Base-by-base conservation (phyloP, 2,329 filamentous ascomycete genomes). In the Phyllosticta paracitricarpa region DNA sequence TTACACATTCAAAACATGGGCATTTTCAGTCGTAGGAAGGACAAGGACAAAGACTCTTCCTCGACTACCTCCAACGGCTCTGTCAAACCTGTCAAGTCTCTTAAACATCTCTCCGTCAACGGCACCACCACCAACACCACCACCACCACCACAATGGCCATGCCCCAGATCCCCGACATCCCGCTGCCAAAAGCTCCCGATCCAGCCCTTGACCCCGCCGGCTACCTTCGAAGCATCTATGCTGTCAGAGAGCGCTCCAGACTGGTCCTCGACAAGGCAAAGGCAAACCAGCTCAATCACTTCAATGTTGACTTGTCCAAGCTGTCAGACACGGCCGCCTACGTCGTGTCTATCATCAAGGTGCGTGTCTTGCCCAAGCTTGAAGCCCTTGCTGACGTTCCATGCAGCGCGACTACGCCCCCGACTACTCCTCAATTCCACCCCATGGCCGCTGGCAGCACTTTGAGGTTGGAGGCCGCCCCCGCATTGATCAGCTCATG, bases 291-390 rank as follows among this genome's bases (percentile, higher is more conserved):
- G 67, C 81, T 96, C 64, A 84, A 83, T 67, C 92, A 97, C 73
- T 97, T 97, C 69, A 87, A 89, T 65, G 91, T 96, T 56, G 92
- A 97, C 74, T 85, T 92, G 81, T 76, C 75, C 75, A 95, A 93
- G 75, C 93, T 96, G 72, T 76, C 81, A 54, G 89, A 93, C 65
- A 93, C 93, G 0, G 90, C 92, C 14, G 83, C 83, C 54, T 96
- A 96, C 72, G 89, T 96, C 9, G 87, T 93, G n/a, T 87, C 89
- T 51, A 93, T 97, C 65, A 96, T 97, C 79, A 96, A 95, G 88
- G 91, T 92, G 78, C 66, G 81, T 69, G 53, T 35, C 54, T 40
- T 40, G 6, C 14, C 33, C 56, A 3, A 14, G 33, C 33, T 40
- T 12, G 9, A 40, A 17, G 33, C 33, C 33, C 33, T 51, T 19